Conservation (phyloP, 495 filamentous ascomycete genomes). For the Penicillium salamii region DNA sequence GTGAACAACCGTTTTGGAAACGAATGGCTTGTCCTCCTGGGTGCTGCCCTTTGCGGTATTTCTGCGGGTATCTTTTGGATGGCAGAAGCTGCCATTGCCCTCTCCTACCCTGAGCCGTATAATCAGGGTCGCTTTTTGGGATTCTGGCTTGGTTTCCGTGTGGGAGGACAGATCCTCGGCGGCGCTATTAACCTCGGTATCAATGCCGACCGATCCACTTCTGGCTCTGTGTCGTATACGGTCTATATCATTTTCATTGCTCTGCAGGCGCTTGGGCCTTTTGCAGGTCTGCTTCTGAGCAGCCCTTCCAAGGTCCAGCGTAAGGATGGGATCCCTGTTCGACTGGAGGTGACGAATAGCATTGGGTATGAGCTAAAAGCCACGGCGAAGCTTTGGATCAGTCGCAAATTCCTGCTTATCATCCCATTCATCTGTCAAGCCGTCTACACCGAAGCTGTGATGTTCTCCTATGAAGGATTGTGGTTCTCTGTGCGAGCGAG, state of each 20-base stretch:
- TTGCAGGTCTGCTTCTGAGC: slow-evolving; percentile 54
- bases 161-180: slow-evolving; percentile 61
- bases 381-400: slow-evolving; percentile 49
- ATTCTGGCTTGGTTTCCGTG: slow-evolving; percentile 61
- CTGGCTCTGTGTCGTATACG: slow-evolving; percentile 59
- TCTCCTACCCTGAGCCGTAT: slow-evolving; percentile 61
- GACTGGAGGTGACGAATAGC: slow-evolving; percentile 45
- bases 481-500: slow-evolving; percentile 63
- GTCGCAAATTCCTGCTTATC: slow-evolving; percentile 53
- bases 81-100: slow-evolving; percentile 62
- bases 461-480: slow-evolving; percentile 57
- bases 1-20: slow-evolving; percentile 62
- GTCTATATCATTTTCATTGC: slow-evolving; percentile 62
- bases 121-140: slow-evolving; percentile 59
- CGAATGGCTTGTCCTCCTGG: slow-evolving; percentile 61
- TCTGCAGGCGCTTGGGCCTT: slow-evolving; percentile 54
- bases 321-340: slow-evolving; percentile 52
- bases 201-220: slow-evolving; percentile 49
- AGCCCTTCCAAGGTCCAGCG: slow-evolving; percentile 53
- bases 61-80: slow-evolving; percentile 68
- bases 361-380: slow-evolving; percentile 50
- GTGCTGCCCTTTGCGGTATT: slow-evolving; percentile 62
- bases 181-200: slow-evolving; percentile 62
- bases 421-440: slow-evolving; percentile 59
- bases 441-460: slow-evolving; percentile 59